These are phyloP conservation scores for Plasmopara halstedii DNA, from an alignment of 352 stramenopile species.

Conservation along the genomic window DNA sequence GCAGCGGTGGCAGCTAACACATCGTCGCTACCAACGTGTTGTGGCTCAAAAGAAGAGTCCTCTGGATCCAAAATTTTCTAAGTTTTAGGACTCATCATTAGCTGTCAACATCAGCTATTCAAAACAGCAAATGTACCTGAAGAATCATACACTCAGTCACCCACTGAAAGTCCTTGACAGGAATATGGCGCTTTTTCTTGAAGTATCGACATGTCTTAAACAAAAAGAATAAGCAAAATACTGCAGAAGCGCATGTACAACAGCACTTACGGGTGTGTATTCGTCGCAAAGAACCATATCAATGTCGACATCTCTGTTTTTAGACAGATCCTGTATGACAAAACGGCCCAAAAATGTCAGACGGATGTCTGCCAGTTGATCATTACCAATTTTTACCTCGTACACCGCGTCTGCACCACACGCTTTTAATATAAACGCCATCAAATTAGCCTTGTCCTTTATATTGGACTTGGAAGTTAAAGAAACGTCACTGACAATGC, in stretches of 20 bases:
- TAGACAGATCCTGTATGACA: conserved; percentile 39
- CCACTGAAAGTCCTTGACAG: conserved; percentile 67
- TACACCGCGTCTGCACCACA: conserved; percentile 56
- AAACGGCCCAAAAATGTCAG: neutral
- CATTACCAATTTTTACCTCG: conserved; percentile 23
- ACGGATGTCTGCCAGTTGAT: neutral
- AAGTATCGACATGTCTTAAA: conserved; percentile 50
- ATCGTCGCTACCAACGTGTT: conserved; percentile 22
- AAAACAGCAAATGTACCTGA: conserved; percentile 38
- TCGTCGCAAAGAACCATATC: conserved; percentile 67
- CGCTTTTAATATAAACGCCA: conserved; percentile 49
- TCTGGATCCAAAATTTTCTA: conserved; percentile 42
- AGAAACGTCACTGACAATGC: conserved; percentile 47
- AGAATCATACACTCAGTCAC: conserved; percentile 77
- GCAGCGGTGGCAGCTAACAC: conserved; percentile 36
- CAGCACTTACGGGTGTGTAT: conserved; percentile 44
- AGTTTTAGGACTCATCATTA: too few relatives aligned
- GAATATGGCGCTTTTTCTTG: conserved; percentile 24
- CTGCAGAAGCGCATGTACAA: neutral
- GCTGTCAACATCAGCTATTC: too few relatives aligned
- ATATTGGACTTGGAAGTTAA: conserved; percentile 21
- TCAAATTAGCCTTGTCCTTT: conserved; percentile 38
- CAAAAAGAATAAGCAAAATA: neutral
- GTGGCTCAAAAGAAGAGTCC: conserved; percentile 37
- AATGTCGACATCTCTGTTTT: conserved; percentile 25